Conservation (phyloP, 352 stramenopile genomes). For the Achlya hypogyna region DNA sequence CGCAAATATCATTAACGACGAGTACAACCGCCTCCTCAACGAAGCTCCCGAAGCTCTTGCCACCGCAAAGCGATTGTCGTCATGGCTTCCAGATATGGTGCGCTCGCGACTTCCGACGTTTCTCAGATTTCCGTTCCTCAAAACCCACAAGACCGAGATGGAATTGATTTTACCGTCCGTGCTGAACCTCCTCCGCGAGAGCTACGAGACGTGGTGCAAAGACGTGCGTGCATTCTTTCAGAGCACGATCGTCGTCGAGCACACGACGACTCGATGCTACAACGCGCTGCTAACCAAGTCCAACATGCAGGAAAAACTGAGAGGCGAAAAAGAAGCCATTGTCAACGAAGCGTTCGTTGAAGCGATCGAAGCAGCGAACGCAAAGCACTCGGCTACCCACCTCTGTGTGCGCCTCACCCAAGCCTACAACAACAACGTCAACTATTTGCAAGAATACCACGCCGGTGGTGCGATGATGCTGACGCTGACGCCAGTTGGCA, state of each 20-base stretch:
- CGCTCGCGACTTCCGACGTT: too few relatives aligned
- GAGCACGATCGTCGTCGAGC: not conserved
- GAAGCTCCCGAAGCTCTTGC: not conserved
- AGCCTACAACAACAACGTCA: not conserved
- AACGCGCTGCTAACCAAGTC: not conserved
- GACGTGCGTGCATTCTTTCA: not conserved
- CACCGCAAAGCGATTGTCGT: not conserved
- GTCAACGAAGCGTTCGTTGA: not conserved
- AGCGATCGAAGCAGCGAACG: not conserved
- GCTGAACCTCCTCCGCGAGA: not conserved
- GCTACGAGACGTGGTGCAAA: not conserved
- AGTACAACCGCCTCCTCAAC: too few relatives aligned
- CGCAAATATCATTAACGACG: too few relatives aligned
- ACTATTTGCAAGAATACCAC: not conserved
- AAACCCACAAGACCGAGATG: not conserved
- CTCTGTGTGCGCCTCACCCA: not conserved
- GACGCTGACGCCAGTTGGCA: constrained; percentile 14
- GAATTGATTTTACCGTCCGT: not conserved
- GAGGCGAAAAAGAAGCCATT: not conserved
- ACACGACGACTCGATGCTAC: not conserved
- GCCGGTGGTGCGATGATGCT: constrained; percentile 24
- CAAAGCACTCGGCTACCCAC: not conserved
- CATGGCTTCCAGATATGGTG: not conserved
- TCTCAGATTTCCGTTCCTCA: not conserved
- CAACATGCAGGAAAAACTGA: not conserved